Conservation (phyloP, 768 basidiomycete genomes). For the Tephrocybe sp. region DNA sequence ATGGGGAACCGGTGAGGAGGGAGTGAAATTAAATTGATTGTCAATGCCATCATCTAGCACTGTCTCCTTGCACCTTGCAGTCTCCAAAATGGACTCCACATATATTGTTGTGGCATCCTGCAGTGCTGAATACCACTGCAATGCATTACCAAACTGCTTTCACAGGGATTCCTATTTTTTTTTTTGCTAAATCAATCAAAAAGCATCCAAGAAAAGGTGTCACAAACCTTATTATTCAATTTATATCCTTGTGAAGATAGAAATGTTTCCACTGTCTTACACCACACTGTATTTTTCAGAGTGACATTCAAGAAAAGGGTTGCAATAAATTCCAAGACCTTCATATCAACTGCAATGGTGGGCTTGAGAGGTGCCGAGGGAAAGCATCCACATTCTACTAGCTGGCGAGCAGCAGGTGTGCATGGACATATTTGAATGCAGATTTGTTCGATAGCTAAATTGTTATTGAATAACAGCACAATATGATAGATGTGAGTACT, state of each 20-base stretch:
- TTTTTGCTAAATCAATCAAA: background rate
- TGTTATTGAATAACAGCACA: too few species aligned
- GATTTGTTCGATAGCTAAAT: too few species aligned
- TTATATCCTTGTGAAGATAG: slow-evolving; percentile 21
- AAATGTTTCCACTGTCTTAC: slow-evolving; percentile 28
- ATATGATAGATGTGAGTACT: too few species aligned
- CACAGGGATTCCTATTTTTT: slow-evolving; percentile 23
- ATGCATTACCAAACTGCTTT: slow-evolving; percentile 22
- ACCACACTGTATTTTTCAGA: slow-evolving; percentile 28
- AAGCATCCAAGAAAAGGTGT: background rate
- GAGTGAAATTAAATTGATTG: background rate
- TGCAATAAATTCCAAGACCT: slow-evolving; percentile 27
- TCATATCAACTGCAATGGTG: slow-evolving; percentile 30
- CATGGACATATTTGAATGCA: too few species aligned
- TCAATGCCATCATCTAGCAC: background rate
- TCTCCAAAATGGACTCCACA: slow-evolving; percentile 8
- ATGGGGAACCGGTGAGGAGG: too few species aligned
- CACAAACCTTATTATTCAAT: slow-evolving; percentile 15
- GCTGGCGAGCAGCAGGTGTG: slow-evolving; percentile 18
- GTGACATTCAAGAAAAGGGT: slow-evolving; percentile 24
- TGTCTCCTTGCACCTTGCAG: background rate
- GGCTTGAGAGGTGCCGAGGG: slow-evolving; percentile 29
- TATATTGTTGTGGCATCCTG: slow-evolving; percentile 10
- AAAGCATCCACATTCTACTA: slow-evolving; percentile 24
- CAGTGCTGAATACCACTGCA: slow-evolving; percentile 26